Percentiles rank a stretch among this genome's conserved stretches.
phyloP scores from a whole-genome alignment of 2,329 filamentous ascomycete species.

The Microthyrium microscopicum region DNA sequence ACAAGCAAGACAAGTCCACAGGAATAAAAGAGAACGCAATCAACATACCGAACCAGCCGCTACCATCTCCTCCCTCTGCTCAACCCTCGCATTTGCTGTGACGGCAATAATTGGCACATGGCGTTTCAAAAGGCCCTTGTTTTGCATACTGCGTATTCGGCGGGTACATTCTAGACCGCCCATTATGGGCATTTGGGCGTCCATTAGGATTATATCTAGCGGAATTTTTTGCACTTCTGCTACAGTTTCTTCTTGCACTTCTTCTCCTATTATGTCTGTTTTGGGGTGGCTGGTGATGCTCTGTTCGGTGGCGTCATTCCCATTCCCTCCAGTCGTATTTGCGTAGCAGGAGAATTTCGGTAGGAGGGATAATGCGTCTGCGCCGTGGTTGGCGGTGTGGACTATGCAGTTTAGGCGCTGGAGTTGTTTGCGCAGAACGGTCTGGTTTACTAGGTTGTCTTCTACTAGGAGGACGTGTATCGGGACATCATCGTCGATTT shows the following conservation, averaged over 20 bases:
- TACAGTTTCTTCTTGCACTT: too few species aligned
- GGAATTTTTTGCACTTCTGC: too few species aligned
- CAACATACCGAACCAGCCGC: too few species aligned
- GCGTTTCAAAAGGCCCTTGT: background rate
- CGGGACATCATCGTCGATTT: background rate
- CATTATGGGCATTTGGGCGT: conserved; percentile 8
- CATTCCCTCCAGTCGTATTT: too few species aligned
- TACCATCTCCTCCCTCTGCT: conserved; percentile 1
- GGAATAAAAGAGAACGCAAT: background rate
- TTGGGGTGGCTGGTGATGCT: too few species aligned
- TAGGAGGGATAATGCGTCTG: conserved; percentile 6
- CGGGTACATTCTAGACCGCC: conserved; percentile 4
- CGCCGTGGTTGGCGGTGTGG: conserved; percentile 5
- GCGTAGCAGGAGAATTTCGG: too few species aligned
- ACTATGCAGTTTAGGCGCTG: conserved; percentile 3
- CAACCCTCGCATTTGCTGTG: conserved; percentile 6
- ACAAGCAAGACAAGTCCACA: background rate
- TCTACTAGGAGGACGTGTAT: conserved; percentile 7
- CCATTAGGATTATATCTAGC: conserved; percentile 7
- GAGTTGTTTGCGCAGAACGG: conserved; percentile 6
- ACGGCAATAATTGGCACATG: conserved; percentile 7
- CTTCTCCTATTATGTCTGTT: too few species aligned
- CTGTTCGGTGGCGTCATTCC: too few species aligned
- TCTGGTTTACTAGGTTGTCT: conserved; percentile 8
- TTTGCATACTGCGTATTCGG: conserved; percentile 5